These are phyloP conservation scores for Beauveria caledonica DNA, from an alignment of 2,329 filamentous ascomycete species.

Conservation along the genomic window DNA sequence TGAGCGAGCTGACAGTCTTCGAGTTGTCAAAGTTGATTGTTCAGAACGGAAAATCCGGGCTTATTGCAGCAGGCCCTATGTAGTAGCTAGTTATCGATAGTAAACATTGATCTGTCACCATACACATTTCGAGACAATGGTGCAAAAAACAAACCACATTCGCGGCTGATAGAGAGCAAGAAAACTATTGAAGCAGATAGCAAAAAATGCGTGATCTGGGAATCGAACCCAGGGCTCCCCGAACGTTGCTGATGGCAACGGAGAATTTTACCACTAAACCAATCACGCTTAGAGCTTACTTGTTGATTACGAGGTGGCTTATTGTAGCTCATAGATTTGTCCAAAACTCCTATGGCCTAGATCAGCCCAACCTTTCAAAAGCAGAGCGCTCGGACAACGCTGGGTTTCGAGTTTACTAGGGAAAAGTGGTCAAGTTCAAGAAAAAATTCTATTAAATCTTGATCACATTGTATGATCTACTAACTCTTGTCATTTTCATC, in stretches of 20 bases:
- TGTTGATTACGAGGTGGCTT: no score
- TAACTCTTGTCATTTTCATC: not conserved
- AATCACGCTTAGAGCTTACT: slow-evolving; percentile 18
- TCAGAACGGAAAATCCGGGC: slow-evolving; percentile 23
- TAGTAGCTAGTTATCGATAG: not conserved
- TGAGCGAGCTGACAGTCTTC: slow-evolving; percentile 33
- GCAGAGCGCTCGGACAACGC: no score
- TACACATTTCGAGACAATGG: not conserved
- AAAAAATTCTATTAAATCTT: not conserved
- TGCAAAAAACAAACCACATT: not conserved
- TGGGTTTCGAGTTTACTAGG: no score
- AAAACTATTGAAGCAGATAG: not conserved
- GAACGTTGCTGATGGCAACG: slow-evolving; percentile 26
- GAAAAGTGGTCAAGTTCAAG: no score
- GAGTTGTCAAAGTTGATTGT: slow-evolving; percentile 31
- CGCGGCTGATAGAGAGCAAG: no score
- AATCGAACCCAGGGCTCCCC: slow-evolving; percentile 28
- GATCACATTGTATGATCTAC: no score
- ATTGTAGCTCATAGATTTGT: no score
- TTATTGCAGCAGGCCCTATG: not conserved
- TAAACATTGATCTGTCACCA: not conserved
- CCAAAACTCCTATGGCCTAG: no score
- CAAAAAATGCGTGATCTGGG: slow-evolving; percentile 23
- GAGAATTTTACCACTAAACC: slow-evolving; percentile 30
- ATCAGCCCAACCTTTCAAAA: no score